Evolutionary conservation across 257 asterid genomes (phyloP), one percentile per base, ranked within the genome.

Genomic region (Orobanche coerulescens): DNA sequence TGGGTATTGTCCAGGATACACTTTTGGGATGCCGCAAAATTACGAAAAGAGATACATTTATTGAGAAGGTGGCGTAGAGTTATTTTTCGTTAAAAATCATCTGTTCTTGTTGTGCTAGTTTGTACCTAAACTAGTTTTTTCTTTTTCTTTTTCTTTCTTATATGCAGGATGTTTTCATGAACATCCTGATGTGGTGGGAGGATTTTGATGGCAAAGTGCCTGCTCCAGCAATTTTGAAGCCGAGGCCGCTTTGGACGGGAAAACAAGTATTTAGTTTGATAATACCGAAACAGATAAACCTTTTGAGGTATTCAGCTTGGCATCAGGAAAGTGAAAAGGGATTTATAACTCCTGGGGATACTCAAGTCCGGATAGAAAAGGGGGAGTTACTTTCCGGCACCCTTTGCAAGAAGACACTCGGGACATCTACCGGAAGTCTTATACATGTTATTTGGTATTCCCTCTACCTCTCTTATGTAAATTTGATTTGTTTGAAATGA

Each of bases 111-210:
- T 50, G 15, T 47, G 4, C 61, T 34, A 15, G 57, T 40, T 20
- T 58, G 23, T n/a, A n/a, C n/a, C n/a, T n/a, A n/a, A n/a, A n/a
- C n/a, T n/a, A n/a, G n/a, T n/a, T n/a, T n/a, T n/a, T n/a, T n/a
- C n/a, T n/a, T n/a, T n/a, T n/a, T n/a, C n/a, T n/a, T n/a, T n/a
- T n/a, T n/a, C n/a, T n/a, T n/a, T n/a, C n/a, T 56, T 65, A 19
- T 48, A 10, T 70, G 71, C 84, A 92, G 96, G 98, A 93, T 77
- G 97, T 93, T 47, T 93, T 93, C 61, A 93, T 93, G 98, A 93
- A 93, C 73, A 93, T 84, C 44, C 81, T 93, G 65, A 93, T 93
- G 98, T 93, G 98, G 97, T 93, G 98, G 98, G 98, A 89, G 75
- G 98, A 93, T 83, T 93, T 93, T 67, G 98, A 93, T 62, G 98